phyloP scores from a whole-genome alignment of 176 grass and related monocot species.

The Bolboschoenus planiculmis region DNA sequence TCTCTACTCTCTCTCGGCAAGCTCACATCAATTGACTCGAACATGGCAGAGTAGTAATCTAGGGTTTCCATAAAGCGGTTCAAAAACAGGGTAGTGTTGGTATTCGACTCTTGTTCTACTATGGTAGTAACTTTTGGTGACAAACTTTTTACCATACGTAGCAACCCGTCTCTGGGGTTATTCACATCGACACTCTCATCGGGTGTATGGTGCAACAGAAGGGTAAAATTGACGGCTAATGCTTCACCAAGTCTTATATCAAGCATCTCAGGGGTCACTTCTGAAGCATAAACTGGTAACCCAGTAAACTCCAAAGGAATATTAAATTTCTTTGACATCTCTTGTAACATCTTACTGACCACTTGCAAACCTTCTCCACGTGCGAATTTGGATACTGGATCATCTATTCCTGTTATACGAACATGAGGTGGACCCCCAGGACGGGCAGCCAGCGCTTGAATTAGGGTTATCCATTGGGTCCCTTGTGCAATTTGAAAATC shows the following conservation, averaged over 20 bases:
- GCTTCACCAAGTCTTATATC: conserved; percentile 75
- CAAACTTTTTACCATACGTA: conserved; percentile 85
- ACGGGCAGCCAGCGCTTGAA: conserved; percentile 80
- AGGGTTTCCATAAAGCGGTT: conserved; percentile 75
- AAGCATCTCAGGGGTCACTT: conserved; percentile 76
- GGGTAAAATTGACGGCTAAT: conserved; percentile 83
- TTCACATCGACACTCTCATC: conserved; percentile 87
- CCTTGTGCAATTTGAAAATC: conserved; percentile 99
- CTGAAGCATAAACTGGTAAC: conserved; percentile 38
- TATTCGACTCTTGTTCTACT: conserved; percentile 96
- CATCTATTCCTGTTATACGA: conserved; percentile 85
- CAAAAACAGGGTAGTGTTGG: conserved; percentile 87
- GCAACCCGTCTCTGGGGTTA: conserved; percentile 86
- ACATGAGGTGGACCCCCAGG: conserved; percentile 85
- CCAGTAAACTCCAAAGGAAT: conserved; percentile 87
- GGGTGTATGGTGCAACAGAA: conserved; percentile 82
- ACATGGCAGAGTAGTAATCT: conserved; percentile 91
- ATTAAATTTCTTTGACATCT: conserved; percentile 81
- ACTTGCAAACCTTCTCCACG: conserved; percentile 64
- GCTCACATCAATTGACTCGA: conserved; percentile 72
- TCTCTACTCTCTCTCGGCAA: conserved; percentile 60
- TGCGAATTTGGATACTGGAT: conserved; percentile 56
- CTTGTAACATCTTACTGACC: conserved; percentile 71
- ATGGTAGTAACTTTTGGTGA: conserved; percentile 85
- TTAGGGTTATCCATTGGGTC: conserved; percentile 94